These are phyloP conservation scores for Aegle marmelos DNA, from an alignment of 345 rosid species.

Conservation along the genomic window DNA sequence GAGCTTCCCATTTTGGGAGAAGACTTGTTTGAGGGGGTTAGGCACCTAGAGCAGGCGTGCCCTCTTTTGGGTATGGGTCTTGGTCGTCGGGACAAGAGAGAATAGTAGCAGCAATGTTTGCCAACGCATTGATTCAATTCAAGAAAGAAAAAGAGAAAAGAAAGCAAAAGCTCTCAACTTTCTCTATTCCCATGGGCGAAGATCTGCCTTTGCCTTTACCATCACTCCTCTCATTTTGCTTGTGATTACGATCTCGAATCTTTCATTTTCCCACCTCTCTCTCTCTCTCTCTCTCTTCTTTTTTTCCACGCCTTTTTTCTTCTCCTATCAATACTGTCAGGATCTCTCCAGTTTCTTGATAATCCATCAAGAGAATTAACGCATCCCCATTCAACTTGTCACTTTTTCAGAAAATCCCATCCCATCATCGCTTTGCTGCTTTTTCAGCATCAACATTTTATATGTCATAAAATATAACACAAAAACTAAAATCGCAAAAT, in stretches of 20 bases:
- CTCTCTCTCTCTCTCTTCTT: neutral
- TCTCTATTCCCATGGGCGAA: constrained; percentile 55
- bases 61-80: neutral
- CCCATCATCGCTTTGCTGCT: neutral
- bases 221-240: constrained; percentile 33
- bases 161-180: constrained; percentile 47
- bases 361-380: constrained; percentile 26
- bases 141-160: neutral
- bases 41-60: neutral
- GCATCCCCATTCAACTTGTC: constrained; percentile 33
- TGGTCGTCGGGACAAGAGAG: constrained; percentile 12
- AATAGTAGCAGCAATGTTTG: neutral
- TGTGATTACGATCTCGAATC: constrained; percentile 53
- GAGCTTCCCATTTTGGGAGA: neutral
- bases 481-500: neutral
- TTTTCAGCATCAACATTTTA: neutral
- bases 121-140: constrained; percentile 13
- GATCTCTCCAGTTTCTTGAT: constrained; percentile 14
- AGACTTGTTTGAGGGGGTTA: constrained; percentile 9
- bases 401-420: constrained; percentile 14
- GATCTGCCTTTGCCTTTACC: constrained; percentile 40
- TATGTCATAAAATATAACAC: neutral
- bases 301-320: neutral
- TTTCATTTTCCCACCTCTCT: constrained; percentile 21
- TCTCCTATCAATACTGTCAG: constrained; percentile 11